Base-by-base conservation (phyloP, 179 eudicot species). In the Beta corolliflora region DNA sequence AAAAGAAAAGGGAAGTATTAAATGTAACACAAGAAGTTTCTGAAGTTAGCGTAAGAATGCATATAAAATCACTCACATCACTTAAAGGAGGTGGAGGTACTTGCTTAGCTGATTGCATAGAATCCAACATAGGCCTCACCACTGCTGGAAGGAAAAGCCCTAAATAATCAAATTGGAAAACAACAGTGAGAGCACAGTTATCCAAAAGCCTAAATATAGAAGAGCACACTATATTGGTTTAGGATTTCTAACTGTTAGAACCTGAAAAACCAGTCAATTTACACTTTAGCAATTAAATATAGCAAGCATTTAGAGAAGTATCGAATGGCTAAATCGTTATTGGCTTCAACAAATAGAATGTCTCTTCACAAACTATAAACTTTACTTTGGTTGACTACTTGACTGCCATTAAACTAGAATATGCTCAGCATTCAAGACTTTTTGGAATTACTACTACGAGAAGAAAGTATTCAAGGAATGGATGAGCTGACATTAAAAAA, bases 131-230 rank as follows among this genome's bases (percentile, higher is more conserved):
- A 65, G 97, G 98, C 91, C 97, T 92, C 84, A 95, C 98, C 11
- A 95, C 93, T 36, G 98, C 98, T 45, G 97, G 98, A 85, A 95
- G 97, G 84, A 95, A 95, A 67, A 95, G 94, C 72, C 98, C 98
- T 95, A 89, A 44, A 86, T 87, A 15, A 81, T 71, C 46, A 81
- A 13, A 76, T 12, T 31, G 18, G 23, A 76, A 65, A 6, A 46
- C 18, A 65, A 53, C 36, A 13, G 29, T 65, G 36, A 81, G 70
- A 31, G 19, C 65, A 65, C 14, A 59, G 23, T 53, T 58, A 23
- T 29, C 23, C 18, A 44, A 19, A 65, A 76, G 44, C 53, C 63
- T 75, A 50, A 1, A 19, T 41, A 78, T n/a, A 67, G 46, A 12
- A 55, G 11, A 71, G 16, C 58, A 66, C 50, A 18, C 1, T 10